Conservation (phyloP, 345 rosid species). For the Heritiera fomes region DNA sequence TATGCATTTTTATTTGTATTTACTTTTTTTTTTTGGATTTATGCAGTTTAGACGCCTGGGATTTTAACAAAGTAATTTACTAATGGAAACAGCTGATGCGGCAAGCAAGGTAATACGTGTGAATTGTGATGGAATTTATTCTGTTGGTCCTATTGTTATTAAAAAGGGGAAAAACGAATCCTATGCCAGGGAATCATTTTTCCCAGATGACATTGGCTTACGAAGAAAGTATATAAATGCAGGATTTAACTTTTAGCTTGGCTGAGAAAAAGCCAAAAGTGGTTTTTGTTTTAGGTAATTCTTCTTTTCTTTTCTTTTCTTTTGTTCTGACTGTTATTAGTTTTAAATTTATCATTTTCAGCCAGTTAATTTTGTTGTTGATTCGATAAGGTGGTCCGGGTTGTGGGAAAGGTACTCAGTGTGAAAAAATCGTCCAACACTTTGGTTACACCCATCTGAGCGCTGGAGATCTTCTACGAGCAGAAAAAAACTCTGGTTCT, state of each 20-base stretch:
- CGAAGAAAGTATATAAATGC: conserved; percentile 21
- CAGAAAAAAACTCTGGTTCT: conserved; percentile 68
- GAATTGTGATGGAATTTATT: background rate
- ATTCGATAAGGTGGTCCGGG: conserved; percentile 81
- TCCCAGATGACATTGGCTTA: background rate
- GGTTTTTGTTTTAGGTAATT: conserved; percentile 86
- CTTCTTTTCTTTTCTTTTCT: background rate
- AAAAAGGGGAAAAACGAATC: background rate
- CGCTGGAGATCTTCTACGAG: conserved; percentile 83
- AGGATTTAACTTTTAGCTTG: conserved; percentile 48
- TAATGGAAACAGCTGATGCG: conserved; percentile 57
- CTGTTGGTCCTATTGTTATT: background rate
- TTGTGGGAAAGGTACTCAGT: conserved; percentile 84
- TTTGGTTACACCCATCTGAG: conserved; percentile 79
- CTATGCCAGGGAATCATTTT: background rate
- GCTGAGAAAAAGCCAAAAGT: conserved; percentile 66
- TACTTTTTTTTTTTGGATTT: background rate
- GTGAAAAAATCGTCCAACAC: conserved; percentile 59
- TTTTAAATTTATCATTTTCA: background rate
- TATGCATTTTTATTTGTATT: background rate
- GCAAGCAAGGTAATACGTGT: conserved; percentile 41
- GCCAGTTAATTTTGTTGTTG: conserved; percentile 15
- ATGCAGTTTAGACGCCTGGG: background rate
- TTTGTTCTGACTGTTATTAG: background rate
- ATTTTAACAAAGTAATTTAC: background rate